Base-by-base conservation (phyloP, 169 alveolate genomes). In the Eimeria brunetti region DNA sequence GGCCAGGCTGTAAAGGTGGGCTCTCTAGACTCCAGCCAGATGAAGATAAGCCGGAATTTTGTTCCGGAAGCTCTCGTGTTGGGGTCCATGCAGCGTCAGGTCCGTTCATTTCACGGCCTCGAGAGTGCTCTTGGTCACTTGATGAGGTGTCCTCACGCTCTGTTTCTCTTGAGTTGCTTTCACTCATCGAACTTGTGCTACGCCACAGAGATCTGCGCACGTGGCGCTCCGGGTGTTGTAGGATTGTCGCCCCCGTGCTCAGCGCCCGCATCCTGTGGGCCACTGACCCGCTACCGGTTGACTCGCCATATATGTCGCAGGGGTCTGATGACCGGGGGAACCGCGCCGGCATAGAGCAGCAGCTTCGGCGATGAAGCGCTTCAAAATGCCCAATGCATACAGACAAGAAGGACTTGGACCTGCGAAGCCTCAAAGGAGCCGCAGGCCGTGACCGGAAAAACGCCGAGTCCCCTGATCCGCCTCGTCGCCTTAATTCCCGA, bases 321-420 rank as follows among this genome's bases (percentile, higher is more conserved):
- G 78, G 38, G 2, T 38, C 60, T 12, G 78, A 44, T 6, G 76
- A 58, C n/a, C 93, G 93, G 22, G 67, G 24, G 49, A 9, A 30
- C 41, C 93, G 46, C 64, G 64, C 64, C 53, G 83, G 93, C 93
- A 86, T 64, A 2, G 93, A 64, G 53, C 93, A 86, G 49, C 93
- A 30, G 64, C 83, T 41, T 60, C 81, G 93, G 46, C 81, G 67
- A 11, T 75, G 93, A 38, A 86, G 38, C 44, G 83, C 71, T 27
- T 71, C 92, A 16, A 85, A 71, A 69, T 41, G 92, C 33, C 93
- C 93, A 44, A 44, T 64, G 64, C 93, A 86, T 5, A 60, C 84
- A 38, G 93, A 46, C 83, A 86, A 64, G 46, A 58, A 38, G 27
- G 93, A 86, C 46, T 86, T 83, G 51, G 93, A 64, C 9, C 93